Base-by-base conservation (phyloP, 2,329 filamentous ascomycete species). In the Tolypocladium guangdongense region DNA sequence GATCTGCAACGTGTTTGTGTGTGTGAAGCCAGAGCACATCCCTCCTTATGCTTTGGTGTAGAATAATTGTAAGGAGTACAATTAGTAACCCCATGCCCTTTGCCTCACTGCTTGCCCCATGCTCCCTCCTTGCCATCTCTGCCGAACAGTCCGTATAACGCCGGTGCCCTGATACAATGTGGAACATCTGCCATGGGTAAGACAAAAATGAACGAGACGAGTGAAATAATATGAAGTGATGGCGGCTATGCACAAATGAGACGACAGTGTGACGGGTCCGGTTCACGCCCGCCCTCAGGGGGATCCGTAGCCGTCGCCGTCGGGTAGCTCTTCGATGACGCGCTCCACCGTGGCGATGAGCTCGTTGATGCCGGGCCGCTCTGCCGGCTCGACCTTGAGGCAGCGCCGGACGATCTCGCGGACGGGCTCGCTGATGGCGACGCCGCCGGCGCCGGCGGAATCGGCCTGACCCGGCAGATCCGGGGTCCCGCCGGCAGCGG, bases 361-460 rank as follows among this genome's bases (percentile, higher is more conserved):
- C 70, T 93, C 85, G 62, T 90, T 83, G 55, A 96, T 86, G 69
- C 95, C 88, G 18, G 93, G 93, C 58, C 93, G 76, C 67, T 97
- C 92, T 3, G 79, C 80, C 0, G 92, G 87, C 73, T 99, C 93
- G 32, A 97, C 88, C 61, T 76, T 81, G 64, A 99, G 74, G 71
- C 93, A 99, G 65, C 80, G 85, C 66, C 90, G 78, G 52, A 99
- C 92, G 14, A 99, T 81, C 55, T 95, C 86, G 67, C 92, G 87
- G 47, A 96, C 89, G 2, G 82, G 78, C 51, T 92, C 88, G 59
- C 87, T 91, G 55, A 96, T 91, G 12, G 79, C 75, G 14, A 74
- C 72, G 6, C 68, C 55, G 2, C 54, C 61, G 39, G 55, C 57
- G 52, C 58, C 46, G 10, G 51, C 48, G 8, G 27, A 18, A 22